Evolutionary conservation across 176 grass and related monocot genomes (phyloP), one percentile per base, ranked within the genome.

Genomic region (Oryza officinalis): DNA sequence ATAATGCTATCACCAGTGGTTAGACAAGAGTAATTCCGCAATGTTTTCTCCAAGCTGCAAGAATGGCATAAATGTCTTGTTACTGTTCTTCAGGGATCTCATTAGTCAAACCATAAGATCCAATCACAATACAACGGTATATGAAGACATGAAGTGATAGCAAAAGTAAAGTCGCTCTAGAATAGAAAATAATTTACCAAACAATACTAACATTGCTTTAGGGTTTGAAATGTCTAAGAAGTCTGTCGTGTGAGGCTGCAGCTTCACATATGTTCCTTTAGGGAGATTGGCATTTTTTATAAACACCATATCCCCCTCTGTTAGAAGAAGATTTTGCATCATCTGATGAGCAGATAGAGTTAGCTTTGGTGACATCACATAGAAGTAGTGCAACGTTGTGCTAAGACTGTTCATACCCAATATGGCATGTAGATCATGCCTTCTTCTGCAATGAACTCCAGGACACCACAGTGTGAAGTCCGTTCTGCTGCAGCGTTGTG

Each of bases 381-480:
- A 89, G 13, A 84, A 49, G 14, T 46, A 69, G 68, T 44, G 17
- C 70, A 35, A 65, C 12, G 22, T 75, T 22, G 80, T 80, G 15
- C 13, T 35, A 74, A 85, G 80, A 57, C 22, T 28, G 72, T 22
- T 2, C 78, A 17, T 92, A 99, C 96, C 96, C 96, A 99, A 66
- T 99, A 99, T 67, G 96, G 96, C 96, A 99, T 99, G 88, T 99
- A 96, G 72, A 99, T 94, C 96, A 99, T 92, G 77, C 96, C 96
- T 87, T 99, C 96, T 75, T 99, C 96, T 89, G 96, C 93, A 91
- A 91, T 89, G 67, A 99, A 99, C 81, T 99, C 96, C 61, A 99
- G 86, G 67, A 99, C 96, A 75, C 96, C 96, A 83, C 91, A 96
- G 75, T 99, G 93, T 9, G 96, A 99, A 84, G 88, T 86, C 73